phyloP scores from a whole-genome alignment of 2,329 filamentous ascomycete genomes.

The Calonectria ilicicola region DNA sequence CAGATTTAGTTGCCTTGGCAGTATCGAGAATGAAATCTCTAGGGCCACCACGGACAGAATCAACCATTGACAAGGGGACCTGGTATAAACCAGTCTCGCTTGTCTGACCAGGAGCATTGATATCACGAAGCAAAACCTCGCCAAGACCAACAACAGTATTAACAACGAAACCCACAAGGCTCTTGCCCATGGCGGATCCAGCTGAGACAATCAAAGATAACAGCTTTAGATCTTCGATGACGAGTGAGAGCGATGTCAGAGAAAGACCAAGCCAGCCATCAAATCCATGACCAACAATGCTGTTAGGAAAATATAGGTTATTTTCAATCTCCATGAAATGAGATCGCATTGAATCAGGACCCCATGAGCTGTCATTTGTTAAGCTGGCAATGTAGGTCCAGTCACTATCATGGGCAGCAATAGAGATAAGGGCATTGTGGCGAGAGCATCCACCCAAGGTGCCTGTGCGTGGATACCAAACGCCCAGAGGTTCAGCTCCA shows the following conservation, averaged over 20 bases:
- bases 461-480: constrained; percentile 58
- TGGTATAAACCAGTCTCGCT: constrained; percentile 58
- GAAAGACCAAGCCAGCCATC: constrained; percentile 50
- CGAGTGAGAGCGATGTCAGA: constrained; percentile 34
- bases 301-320: constrained; percentile 54
- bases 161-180: constrained; percentile 28
- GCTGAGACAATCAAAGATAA: constrained; percentile 42
- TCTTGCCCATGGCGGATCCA: constrained; percentile 43
- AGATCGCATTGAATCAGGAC: constrained; percentile 52
- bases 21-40: constrained; percentile 65
- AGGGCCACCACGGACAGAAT: constrained; percentile 64
- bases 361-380: constrained; percentile 59
- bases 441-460: constrained; percentile 55
- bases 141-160: constrained; percentile 39
- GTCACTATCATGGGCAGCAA: constrained; percentile 55
- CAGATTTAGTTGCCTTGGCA: constrained; percentile 34
- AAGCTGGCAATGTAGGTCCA: constrained; percentile 54
- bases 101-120: constrained; percentile 40
- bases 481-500: constrained; percentile 53
- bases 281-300: constrained; percentile 55
- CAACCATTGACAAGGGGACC: constrained; percentile 66
- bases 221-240: constrained; percentile 45
- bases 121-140: constrained; percentile 41
- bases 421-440: constrained; percentile 52
- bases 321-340: constrained; percentile 57